Evolutionary conservation across 225 moss, liverwort and hornwort genomes (phyloP), one percentile per base, ranked within the genome.

Genomic region (Bryoerythrophyllum caledonicum): DNA sequence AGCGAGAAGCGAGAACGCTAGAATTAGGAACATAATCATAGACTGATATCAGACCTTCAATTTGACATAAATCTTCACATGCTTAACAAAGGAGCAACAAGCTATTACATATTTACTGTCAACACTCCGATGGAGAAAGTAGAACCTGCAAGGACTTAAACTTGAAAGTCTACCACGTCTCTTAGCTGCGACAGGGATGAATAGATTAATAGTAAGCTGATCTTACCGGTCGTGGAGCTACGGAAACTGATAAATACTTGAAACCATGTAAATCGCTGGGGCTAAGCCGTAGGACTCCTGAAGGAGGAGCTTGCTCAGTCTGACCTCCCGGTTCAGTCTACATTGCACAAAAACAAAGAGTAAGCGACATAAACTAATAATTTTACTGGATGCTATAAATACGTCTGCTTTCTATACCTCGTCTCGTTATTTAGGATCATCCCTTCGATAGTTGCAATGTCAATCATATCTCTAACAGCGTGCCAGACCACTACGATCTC

Each of bases 251-350:
- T 70, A 99, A 68, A 76, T 67, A 99, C 46, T 88, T 86, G 88
- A 90, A 99, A 76, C 87, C 95, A 60, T 76, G 86, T 73, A 99
- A 77, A 73, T 95, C 93, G 28, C 67, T 74, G 48, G 92, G 85
- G 60, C 81, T 87, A 75, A 99, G 68, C 73, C 89, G 93, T 55
- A 99, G 74, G 28, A 95, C 81, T 84, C 93, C 95, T 64, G 99
- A 89, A 66, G 99, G 99, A 41, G 99, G 86, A 77, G 99, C 91
- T 81, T 99, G 99, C 80, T 99, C 95, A 68, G 95, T 90, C 78
- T 99, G 99, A 62, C 84, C 99, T 82, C 99, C 95, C 44, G 99
- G 99, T 78, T 99, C 95, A 81, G 88, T 91, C 99, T 99, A 89
- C 69, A 71, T 59, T 76, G 30, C 55, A 75, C 37, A 81, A 77